phyloP scores from a whole-genome alignment of 495 filamentous ascomycete species.

The Penicillium canescens region DNA sequence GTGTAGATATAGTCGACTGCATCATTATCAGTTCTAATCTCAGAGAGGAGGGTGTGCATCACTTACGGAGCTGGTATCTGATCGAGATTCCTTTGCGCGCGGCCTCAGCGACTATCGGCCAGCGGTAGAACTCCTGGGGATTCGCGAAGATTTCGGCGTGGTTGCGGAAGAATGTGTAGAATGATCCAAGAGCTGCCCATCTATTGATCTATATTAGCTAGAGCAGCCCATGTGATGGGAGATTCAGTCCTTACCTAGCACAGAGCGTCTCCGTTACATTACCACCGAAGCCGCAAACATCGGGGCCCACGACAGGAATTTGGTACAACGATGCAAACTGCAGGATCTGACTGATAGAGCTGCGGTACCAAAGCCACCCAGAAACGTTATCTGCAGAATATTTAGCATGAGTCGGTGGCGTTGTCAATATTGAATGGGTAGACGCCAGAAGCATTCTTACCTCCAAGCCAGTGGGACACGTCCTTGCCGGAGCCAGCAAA shows the following conservation, averaged over 20 bases:
- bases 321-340: constrained; percentile 68
- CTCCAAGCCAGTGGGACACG: constrained; percentile 73
- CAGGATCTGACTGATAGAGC: constrained; percentile 71
- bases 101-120: constrained; percentile 61
- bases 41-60: background rate
- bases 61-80: constrained; percentile 60
- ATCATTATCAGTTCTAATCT: background rate
- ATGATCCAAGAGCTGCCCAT: constrained; percentile 75
- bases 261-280: constrained; percentile 68
- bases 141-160: constrained; percentile 56
- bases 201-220: constrained; percentile 25
- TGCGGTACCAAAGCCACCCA: constrained; percentile 58
- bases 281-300: constrained; percentile 70
- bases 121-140: constrained; percentile 77
- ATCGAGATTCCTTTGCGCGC: constrained; percentile 72
- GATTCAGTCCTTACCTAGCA: constrained; percentile 18
- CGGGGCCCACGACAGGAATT: constrained; percentile 79
- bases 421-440: constrained; percentile 6
- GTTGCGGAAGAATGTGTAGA: constrained; percentile 77
- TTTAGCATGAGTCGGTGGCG: background rate
- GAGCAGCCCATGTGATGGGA: background rate
- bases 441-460: constrained; percentile 57
- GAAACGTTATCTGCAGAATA: constrained; percentile 11
- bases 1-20: constrained; percentile 80
- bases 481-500: constrained; percentile 68